These are phyloP conservation scores for Ramaria sp. DNA, from an alignment of 768 basidiomycete genomes.

Conservation along the genomic window DNA sequence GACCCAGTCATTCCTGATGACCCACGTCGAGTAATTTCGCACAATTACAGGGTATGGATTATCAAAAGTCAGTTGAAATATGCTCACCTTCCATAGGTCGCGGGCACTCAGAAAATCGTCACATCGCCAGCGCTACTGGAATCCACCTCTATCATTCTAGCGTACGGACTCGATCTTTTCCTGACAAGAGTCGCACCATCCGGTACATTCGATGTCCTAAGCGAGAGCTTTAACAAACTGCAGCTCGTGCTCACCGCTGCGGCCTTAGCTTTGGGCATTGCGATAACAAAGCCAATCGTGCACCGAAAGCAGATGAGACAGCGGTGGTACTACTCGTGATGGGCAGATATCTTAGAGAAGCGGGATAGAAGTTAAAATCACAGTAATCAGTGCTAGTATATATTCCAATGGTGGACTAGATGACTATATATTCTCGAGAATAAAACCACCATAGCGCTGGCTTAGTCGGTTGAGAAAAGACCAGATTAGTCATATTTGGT, in stretches of 20 bases:
- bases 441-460: too few relatives aligned
- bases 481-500: too few relatives aligned
- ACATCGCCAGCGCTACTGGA: constrained; percentile 82
- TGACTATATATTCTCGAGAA: too few relatives aligned
- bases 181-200: constrained; percentile 77
- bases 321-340: constrained; percentile 46
- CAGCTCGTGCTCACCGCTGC: constrained; percentile 79
- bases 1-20: constrained; percentile 73
- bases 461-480: too few relatives aligned
- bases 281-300: constrained; percentile 78
- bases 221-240: constrained; percentile 84
- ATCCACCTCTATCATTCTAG: constrained; percentile 83
- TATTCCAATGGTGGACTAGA: too few relatives aligned
- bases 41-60: constrained; percentile 36
- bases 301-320: constrained; percentile 52
- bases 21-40: constrained; percentile 43
- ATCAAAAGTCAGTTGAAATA: constrained; percentile 9
- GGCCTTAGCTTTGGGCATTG: constrained; percentile 63
- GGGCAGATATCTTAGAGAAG: too few relatives aligned
- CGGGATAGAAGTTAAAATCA: too few relatives aligned
- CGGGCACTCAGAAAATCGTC: constrained; percentile 54
- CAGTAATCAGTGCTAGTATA: too few relatives aligned
- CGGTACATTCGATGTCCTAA: constrained; percentile 85
- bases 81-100: constrained; percentile 36
- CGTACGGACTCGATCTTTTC: constrained; percentile 86